Evolutionary conservation across 108 stramenopile genomes (phyloP).

Genomic region (Bacterosira constricta): DNA sequence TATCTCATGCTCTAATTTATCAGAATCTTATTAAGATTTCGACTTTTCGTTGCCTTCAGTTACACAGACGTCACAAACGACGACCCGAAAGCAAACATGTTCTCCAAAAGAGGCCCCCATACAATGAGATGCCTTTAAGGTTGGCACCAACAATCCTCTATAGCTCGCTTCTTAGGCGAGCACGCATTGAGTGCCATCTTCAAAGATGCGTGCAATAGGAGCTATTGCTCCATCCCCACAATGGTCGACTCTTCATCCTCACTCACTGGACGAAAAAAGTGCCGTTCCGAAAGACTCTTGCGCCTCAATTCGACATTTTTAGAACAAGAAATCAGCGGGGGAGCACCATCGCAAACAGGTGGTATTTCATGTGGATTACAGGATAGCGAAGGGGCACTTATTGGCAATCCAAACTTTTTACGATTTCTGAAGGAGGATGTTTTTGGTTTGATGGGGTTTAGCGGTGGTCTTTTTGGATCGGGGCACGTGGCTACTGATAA

Average conservation of each 20-base stretch:
- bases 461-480: slow-evolving; percentile 1
- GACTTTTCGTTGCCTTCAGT: too few relatives aligned
- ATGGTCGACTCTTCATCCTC: slow-evolving; percentile 37
- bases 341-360: background rate
- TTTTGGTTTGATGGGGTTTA: background rate
- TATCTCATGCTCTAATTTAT: too few relatives aligned
- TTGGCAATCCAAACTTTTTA: slow-evolving; percentile 17
- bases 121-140: background rate
- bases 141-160: background rate
- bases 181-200: too few relatives aligned
- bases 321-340: slow-evolving; percentile 26
- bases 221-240: background rate
- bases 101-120: too few relatives aligned
- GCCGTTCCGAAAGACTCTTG: slow-evolving; percentile 32
- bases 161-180: too few relatives aligned
- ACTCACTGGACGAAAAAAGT: slow-evolving; percentile 36
- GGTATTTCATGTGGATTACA: slow-evolving; percentile 3
- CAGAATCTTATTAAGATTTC: too few relatives aligned
- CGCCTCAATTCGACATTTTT: slow-evolving; percentile 42
- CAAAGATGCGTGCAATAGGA: background rate
- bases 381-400: background rate
- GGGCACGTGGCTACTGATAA: background rate
- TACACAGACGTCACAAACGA: too few relatives aligned
- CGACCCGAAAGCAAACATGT: too few relatives aligned
- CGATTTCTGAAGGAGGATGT: slow-evolving; percentile 18